Base-by-base conservation (phyloP, 1,284 basidiomycete genomes). In the Malassezia japonica region DNA sequence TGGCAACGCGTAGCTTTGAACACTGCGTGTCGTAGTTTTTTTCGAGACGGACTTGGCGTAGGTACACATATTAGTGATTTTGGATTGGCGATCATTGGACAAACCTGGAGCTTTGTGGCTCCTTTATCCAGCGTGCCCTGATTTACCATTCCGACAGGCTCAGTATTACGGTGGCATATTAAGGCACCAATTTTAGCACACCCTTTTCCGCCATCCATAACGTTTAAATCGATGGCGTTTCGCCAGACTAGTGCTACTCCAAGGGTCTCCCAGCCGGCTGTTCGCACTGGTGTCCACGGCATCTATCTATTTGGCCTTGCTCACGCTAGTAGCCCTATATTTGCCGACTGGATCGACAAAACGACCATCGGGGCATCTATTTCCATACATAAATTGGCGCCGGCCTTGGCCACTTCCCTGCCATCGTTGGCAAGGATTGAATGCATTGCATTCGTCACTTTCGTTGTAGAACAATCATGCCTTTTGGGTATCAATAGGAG, bases 371-470 rank as follows among this genome's bases (percentile, higher is more conserved):
- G 12, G 65, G 65, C 33, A 50, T 50, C 24, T 68, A 68, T 58
- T 65, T 65, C 46, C 49, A 62, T 25, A 65, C 63, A 29, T 57
- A 61, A 47, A 66, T 69, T 43, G 63, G 59, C 16, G 62, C 59
- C 6, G 48, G 49, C 20, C 4, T 9, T 7, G 48, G 50, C 34
- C 59, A 61, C 36, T 65, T 61, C 45, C 63, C 63, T 24, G 53
- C 61, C 28, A 31, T 13, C 2, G 39, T 53, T n/a, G 45, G 50
- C 18, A 15, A 44, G 28, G 43, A 47, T 32, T 46, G 37, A 51
- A 29, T 31, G n/a, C 23, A 28, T 12, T 32, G 2, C 6, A n/a
- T n/a, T n/a, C n/a, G n/a, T n/a, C n/a, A n/a, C n/a, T n/a, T n/a
- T n/a, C n/a, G n/a, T n/a, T n/a, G n/a, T n/a, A n/a, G n/a, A n/a